These are phyloP conservation scores for Pseudogymnoascus pannorum DNA, from an alignment of 2,329 filamentous ascomycete genomes.

Conservation along the genomic window DNA sequence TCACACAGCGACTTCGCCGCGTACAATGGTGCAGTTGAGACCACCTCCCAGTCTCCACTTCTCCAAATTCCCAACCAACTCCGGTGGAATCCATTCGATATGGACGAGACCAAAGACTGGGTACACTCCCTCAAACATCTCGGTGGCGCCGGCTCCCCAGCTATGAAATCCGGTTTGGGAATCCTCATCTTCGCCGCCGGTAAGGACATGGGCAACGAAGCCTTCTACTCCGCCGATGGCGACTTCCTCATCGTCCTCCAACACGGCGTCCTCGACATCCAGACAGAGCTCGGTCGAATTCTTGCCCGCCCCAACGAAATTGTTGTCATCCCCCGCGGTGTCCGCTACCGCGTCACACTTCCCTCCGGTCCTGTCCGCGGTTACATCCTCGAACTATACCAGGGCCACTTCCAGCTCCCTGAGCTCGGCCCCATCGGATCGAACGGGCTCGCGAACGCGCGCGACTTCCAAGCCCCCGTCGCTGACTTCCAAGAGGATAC, in stretches of 20 bases:
- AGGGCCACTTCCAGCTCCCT: conserved; percentile 64
- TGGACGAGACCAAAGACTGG: conserved; percentile 63
- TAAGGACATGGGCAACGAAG: conserved; percentile 66
- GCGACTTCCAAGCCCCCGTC: conserved; percentile 68
- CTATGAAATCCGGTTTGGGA: conserved; percentile 69
- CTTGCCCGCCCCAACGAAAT: conserved; percentile 75
- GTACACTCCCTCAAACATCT: conserved; percentile 54
- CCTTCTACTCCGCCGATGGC: conserved; percentile 79
- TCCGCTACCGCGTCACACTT: conserved; percentile 66
- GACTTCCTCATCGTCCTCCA: conserved; percentile 72
- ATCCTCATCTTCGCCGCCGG: conserved; percentile 77
- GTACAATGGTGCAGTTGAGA: conserved; percentile 37
- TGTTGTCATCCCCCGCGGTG: conserved; percentile 64
- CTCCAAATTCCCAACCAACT: conserved; percentile 75
- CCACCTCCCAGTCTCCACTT: conserved; percentile 43
- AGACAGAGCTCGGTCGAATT: conserved; percentile 68
- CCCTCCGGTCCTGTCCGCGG: conserved; percentile 56
- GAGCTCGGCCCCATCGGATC: conserved; percentile 68
- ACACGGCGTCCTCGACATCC: conserved; percentile 65
- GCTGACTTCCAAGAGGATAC: conserved; percentile 59
- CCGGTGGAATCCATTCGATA: conserved; percentile 65
- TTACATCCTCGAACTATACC: conserved; percentile 69
- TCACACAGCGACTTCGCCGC: conserved; percentile 32
- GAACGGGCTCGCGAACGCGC: conserved; percentile 65
- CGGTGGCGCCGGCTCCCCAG: conserved; percentile 72